Evolutionary conservation across 495 filamentous ascomycete genomes (phyloP).

Genomic region (Penicillium turbatum): DNA sequence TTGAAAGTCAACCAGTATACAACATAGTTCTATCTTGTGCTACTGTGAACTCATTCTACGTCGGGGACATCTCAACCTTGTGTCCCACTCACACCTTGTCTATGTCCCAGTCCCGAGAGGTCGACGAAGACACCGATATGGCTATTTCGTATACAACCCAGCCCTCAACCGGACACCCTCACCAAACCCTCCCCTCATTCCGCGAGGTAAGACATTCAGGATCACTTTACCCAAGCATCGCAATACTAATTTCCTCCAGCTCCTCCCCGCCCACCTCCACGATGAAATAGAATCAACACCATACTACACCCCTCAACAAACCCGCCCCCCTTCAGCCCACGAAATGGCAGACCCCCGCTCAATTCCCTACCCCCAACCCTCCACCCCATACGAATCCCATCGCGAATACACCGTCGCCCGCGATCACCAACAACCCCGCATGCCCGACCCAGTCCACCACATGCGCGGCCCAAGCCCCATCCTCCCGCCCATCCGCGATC

Average conservation of each 20-base stretch:
- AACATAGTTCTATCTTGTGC: constrained; percentile 2
- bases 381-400: constrained; percentile 21
- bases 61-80: neutral
- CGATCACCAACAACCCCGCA: constrained; percentile 13
- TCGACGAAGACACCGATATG: constrained; percentile 42
- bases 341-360: constrained; percentile 34
- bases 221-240: neutral
- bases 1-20: too few relatives aligned
- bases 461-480: constrained; percentile 37
- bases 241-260: constrained; percentile 15
- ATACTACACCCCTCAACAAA: constrained; percentile 35
- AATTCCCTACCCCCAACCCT: constrained; percentile 20
- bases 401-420: constrained; percentile 30
- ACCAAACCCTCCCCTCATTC: constrained; percentile 43
- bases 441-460: constrained; percentile 17
- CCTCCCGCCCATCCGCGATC: constrained; percentile 41
- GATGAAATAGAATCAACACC: constrained; percentile 44
- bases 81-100: constrained; percentile 19
- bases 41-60: neutral
- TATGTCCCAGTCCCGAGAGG: constrained; percentile 40
- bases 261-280: constrained; percentile 45
- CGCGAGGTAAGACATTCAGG: constrained; percentile 37
- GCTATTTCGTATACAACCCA: constrained; percentile 43
- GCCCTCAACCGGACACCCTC: constrained; percentile 31
- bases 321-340: constrained; percentile 33